phyloP scores from a whole-genome alignment of 768 basidiomycete species.

The Termitomyces bulborhizus region DNA sequence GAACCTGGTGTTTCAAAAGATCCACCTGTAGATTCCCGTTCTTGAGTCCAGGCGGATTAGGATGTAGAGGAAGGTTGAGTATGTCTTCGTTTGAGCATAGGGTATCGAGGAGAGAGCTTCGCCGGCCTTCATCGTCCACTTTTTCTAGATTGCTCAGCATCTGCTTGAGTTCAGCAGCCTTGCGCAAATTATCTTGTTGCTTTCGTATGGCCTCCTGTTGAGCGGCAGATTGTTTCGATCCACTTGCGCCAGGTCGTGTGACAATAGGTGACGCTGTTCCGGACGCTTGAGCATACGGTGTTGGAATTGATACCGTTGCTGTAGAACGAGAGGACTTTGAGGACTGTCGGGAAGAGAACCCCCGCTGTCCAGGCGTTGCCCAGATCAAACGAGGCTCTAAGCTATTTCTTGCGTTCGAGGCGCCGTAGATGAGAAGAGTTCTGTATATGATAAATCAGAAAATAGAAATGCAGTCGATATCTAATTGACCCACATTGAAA shows the following conservation, averaged over 20 bases:
- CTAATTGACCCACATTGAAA: constrained; percentile 49
- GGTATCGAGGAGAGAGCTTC: constrained; percentile 64
- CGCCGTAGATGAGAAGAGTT: constrained; percentile 66
- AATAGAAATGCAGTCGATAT: not conserved
- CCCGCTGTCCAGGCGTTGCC: constrained; percentile 67
- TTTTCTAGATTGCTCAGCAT: constrained; percentile 66
- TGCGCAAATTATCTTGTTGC: constrained; percentile 47
- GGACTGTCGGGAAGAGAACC: constrained; percentile 33
- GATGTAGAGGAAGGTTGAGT: constrained; percentile 61
- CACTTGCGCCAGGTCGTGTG: constrained; percentile 12
- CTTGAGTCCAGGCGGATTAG: constrained; percentile 62
- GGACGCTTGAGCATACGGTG: constrained; percentile 2
- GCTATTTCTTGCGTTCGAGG: constrained; percentile 47
- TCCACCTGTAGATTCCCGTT: constrained; percentile 66
- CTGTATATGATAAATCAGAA: constrained; percentile 26
- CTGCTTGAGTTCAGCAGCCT: constrained; percentile 60
- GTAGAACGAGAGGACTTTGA: constrained; percentile 12
- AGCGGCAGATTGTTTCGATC: constrained; percentile 22
- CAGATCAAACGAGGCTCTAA: constrained; percentile 66
- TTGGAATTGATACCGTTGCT: not conserved
- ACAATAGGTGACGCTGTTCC: constrained; percentile 13
- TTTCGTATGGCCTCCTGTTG: constrained; percentile 42
- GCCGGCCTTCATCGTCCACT: constrained; percentile 71
- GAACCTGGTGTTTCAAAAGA: constrained; percentile 78
- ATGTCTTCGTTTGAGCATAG: constrained; percentile 67